phyloP scores from a whole-genome alignment of 2,329 filamentous ascomycete genomes.

The Hypoxylon sp. region DNA sequence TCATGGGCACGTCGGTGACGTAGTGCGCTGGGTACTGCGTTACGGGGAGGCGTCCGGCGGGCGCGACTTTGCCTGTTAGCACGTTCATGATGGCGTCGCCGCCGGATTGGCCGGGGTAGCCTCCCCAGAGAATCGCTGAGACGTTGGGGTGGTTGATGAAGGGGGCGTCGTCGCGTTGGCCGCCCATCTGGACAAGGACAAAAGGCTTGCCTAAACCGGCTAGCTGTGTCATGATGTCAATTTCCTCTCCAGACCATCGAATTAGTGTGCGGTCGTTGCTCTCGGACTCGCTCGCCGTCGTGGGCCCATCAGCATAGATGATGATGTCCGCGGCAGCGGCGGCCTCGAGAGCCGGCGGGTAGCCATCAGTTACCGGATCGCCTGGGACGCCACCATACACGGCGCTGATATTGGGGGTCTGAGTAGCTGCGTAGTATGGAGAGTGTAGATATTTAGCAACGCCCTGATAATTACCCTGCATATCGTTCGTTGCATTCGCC shows the following conservation, averaged over 20 bases:
- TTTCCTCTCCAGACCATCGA: slow-evolving; percentile 66
- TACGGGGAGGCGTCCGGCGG: slow-evolving; percentile 63
- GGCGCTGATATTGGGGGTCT: slow-evolving; percentile 63
- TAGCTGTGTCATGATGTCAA: slow-evolving; percentile 63
- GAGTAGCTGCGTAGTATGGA: slow-evolving; percentile 67
- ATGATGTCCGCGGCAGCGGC: slow-evolving; percentile 65
- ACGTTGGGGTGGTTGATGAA: slow-evolving; percentile 62
- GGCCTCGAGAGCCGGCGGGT: slow-evolving; percentile 55
- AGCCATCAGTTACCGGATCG: slow-evolving; percentile 51
- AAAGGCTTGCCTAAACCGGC: slow-evolving; percentile 62
- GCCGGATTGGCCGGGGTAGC: slow-evolving; percentile 68
- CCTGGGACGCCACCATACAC: slow-evolving; percentile 58
- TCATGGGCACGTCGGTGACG: slow-evolving; percentile 62
- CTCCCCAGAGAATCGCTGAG: slow-evolving; percentile 64
- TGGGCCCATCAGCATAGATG: slow-evolving; percentile 67
- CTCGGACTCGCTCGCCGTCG: slow-evolving; percentile 61
- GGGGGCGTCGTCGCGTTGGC: slow-evolving; percentile 62
- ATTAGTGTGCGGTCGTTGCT: slow-evolving; percentile 65
- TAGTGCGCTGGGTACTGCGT: slow-evolving; percentile 66
- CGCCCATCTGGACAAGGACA: slow-evolving; percentile 66
- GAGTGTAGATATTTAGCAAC: slow-evolving; percentile 68
- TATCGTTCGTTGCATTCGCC: slow-evolving; percentile 50
- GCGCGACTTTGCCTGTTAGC: slow-evolving; percentile 61
- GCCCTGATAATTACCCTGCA: slow-evolving; percentile 62
- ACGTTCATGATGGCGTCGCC: slow-evolving; percentile 65